phyloP scores from a whole-genome alignment of 2,329 filamentous ascomycete species.

The Podosphaera xanthii region DNA sequence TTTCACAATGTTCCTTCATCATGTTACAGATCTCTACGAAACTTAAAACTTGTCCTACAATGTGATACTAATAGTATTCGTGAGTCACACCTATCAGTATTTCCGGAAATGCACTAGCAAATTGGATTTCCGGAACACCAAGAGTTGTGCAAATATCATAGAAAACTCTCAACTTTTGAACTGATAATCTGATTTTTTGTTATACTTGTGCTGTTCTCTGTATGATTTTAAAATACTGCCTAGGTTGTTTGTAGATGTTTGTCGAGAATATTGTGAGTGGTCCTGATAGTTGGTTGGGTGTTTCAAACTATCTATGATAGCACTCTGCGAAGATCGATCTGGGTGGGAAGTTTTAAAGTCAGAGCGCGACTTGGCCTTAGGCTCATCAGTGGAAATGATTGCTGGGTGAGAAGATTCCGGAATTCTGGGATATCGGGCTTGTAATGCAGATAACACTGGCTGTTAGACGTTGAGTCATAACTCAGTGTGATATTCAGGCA shows the following conservation, averaged over 20 bases:
- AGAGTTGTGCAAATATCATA: background rate
- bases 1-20: slow-evolving; percentile 1
- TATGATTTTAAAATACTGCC: background rate
- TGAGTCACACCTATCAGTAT: background rate
- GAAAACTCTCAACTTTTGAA: background rate
- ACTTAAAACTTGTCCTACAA: background rate
- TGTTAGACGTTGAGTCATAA: background rate
- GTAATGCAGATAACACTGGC: background rate
- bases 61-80: background rate
- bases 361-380: background rate
- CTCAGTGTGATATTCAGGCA: too few relatives aligned
- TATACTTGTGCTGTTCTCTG: background rate
- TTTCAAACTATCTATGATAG: background rate
- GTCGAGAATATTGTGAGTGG: too few relatives aligned
- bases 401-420: background rate
- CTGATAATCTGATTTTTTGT: background rate
- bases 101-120: background rate
- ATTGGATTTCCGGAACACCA: background rate
- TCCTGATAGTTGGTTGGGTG: background rate
- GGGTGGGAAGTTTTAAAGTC: background rate
- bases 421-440: background rate
- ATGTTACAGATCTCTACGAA: background rate
- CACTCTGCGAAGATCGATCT: background rate
- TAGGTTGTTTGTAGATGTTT: background rate
- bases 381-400: background rate